Conservation (phyloP, 495 filamentous ascomycete genomes). For the Aspergillus cavernicola region DNA sequence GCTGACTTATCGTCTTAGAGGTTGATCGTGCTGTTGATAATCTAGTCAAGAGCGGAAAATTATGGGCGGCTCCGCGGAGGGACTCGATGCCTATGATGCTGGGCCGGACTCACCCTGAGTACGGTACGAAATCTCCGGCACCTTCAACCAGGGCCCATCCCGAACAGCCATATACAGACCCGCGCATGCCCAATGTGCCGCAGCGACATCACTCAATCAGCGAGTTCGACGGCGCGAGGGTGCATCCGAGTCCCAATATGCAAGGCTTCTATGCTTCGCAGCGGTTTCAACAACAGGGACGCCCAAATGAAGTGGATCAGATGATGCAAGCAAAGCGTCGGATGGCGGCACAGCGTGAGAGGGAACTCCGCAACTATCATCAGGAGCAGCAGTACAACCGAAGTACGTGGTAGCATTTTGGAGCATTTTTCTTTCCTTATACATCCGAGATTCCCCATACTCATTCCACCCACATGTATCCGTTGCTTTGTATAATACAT, state of each 20-base stretch:
- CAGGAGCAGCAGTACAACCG: constrained; percentile 99
- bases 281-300: constrained; percentile 76
- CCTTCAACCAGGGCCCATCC: constrained; percentile 15
- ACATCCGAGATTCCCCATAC: constrained; percentile 34
- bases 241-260: constrained; percentile 73
- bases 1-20: constrained; percentile 57
- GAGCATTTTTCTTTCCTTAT: constrained; percentile 23
- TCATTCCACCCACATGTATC: constrained; percentile 37
- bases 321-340: constrained; percentile 98
- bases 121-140: constrained; percentile 37
- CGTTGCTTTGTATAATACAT: constrained; percentile 50
- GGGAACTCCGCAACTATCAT: constrained; percentile 98
- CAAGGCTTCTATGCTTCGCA: constrained; percentile 94
- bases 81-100: constrained; percentile 78
- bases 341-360: constrained; percentile 97
- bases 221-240: constrained; percentile 75
- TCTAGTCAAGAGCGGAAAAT: constrained; percentile 90
- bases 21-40: constrained; percentile 95
- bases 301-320: constrained; percentile 93
- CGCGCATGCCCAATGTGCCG: constrained; percentile 40
- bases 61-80: constrained; percentile 76
- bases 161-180: constrained; percentile 38
- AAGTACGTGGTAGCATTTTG: constrained; percentile 68
- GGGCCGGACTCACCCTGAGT: constrained; percentile 58
- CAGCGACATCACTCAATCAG: constrained; percentile 80